phyloP scores from a whole-genome alignment of 1,139 yeast species.

The Geotrichum candidum region DNA sequence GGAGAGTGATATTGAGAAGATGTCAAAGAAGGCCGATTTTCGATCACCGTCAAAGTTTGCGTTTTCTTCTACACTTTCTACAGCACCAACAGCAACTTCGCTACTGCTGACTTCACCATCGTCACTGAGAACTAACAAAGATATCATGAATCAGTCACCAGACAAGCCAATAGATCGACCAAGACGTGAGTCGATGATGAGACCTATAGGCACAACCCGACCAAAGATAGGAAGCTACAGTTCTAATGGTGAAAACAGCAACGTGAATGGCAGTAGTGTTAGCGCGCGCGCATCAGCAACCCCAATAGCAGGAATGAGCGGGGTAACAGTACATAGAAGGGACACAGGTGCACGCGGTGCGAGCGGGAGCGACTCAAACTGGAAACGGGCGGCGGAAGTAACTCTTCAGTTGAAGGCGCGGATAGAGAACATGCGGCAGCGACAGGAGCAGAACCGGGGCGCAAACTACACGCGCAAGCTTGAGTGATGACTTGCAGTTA shows the following conservation, averaged over 20 bases:
- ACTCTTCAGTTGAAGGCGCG: constrained; percentile 79
- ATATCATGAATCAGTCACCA: background rate
- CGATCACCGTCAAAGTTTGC: background rate
- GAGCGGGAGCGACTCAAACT: constrained; percentile 37
- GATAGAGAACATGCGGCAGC: constrained; percentile 81
- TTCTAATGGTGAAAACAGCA: background rate
- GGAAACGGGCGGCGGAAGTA: constrained; percentile 88
- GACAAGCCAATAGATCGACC: background rate
- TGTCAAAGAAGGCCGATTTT: background rate
- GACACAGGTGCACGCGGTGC: background rate
- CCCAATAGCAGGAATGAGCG: background rate
- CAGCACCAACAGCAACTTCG: background rate
- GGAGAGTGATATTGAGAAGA: constrained; percentile 1
- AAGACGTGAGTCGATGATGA: background rate
- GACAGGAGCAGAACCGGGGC: constrained; percentile 9
- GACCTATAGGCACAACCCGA: background rate
- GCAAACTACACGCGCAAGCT: background rate
- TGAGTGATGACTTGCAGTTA: background rate
- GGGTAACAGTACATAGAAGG: background rate
- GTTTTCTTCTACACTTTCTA: background rate
- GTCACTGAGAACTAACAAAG: background rate
- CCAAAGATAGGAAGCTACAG: background rate
- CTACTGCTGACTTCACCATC: background rate
- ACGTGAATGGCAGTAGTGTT: background rate
- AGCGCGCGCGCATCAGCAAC: background rate